These are phyloP conservation scores for Brassica rapa DNA, from an alignment of 345 rosid species.

Conservation along the genomic window DNA sequence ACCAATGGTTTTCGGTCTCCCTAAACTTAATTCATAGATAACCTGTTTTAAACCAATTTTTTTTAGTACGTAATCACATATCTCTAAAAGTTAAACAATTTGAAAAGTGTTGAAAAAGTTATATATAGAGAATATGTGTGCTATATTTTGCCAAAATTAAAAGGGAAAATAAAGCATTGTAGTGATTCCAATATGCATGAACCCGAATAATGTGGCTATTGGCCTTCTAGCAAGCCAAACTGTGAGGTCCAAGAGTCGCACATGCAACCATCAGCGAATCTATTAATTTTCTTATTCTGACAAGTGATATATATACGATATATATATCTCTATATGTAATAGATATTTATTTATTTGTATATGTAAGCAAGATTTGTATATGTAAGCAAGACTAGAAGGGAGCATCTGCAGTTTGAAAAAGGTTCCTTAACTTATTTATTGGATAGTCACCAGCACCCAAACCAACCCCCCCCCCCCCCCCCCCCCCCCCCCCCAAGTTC, in stretches of 20 bases:
- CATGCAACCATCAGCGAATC: conserved; percentile 31
- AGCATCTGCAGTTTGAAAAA: conserved; percentile 12
- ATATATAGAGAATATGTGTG: not conserved
- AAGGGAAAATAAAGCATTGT: not conserved
- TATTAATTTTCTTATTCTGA: not conserved
- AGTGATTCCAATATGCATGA: conserved; percentile 24
- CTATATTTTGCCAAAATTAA: not conserved
- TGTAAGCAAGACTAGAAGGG: conserved; percentile 13
- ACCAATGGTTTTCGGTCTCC: not conserved
- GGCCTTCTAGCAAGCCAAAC: conserved; percentile 30
- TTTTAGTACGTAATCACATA: not conserved
- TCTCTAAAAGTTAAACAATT: not conserved
- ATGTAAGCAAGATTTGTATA: not conserved
- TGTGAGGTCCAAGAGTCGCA: conserved; percentile 30
- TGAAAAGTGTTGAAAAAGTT: not conserved
- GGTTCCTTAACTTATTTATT: not conserved
- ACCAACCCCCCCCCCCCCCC: not conserved
- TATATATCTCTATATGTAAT: not conserved
- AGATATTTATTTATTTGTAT: not conserved
- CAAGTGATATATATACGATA: not conserved
- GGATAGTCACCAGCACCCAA: not conserved
- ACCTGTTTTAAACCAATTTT: not conserved
- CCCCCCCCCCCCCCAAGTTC: too few relatives aligned
- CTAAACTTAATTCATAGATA: not conserved
- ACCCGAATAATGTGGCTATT: conserved; percentile 29